Percentiles rank a stretch among this genome's conserved stretches.
Conservation (phyloP, 495 filamentous ascomycete genomes). For the Neurospora hispaniola region DNA sequence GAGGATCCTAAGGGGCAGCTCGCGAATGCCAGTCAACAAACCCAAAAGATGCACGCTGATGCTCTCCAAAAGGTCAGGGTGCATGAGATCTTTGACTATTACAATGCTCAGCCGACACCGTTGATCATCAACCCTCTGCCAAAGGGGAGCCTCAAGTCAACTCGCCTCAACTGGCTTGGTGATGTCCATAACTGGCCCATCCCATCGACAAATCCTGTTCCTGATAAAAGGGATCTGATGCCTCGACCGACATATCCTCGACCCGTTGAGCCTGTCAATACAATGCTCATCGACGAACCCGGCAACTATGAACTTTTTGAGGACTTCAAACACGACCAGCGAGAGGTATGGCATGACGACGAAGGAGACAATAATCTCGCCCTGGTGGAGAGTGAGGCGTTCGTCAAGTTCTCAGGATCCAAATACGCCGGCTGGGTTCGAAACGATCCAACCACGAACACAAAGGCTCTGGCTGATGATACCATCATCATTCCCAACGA, state of each 20-base stretch:
- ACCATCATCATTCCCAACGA: background rate
- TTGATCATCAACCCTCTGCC: constrained; percentile 6
- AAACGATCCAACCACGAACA: constrained; percentile 4
- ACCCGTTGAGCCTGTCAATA: constrained; percentile 3
- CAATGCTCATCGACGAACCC: constrained; percentile 4
- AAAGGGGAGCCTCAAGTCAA: constrained; percentile 5
- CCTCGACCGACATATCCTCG: constrained; percentile 5
- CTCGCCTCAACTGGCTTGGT: constrained; percentile 14
- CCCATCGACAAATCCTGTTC: constrained; percentile 1
- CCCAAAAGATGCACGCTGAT: constrained; percentile 13
- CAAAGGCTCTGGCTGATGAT: constrained; percentile 7
- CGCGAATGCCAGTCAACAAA: constrained; percentile 4
- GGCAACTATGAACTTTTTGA: background rate
- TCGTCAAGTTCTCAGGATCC: background rate
- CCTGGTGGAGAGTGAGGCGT: constrained; percentile 5
- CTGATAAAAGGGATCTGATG: constrained; percentile 2
- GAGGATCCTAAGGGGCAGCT: constrained; percentile 12
- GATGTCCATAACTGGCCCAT: constrained; percentile 7
- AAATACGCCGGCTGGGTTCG: background rate
- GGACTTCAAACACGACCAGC: background rate
- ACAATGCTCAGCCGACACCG: constrained; percentile 10
- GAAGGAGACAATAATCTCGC: constrained; percentile 3
- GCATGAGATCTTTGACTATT: constrained; percentile 18
- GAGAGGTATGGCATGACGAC: background rate
- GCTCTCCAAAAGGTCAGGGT: constrained; percentile 13